These are phyloP conservation scores for Talaromyces sp. DNA, from an alignment of 2,329 filamentous ascomycete genomes.

Conservation along the genomic window DNA sequence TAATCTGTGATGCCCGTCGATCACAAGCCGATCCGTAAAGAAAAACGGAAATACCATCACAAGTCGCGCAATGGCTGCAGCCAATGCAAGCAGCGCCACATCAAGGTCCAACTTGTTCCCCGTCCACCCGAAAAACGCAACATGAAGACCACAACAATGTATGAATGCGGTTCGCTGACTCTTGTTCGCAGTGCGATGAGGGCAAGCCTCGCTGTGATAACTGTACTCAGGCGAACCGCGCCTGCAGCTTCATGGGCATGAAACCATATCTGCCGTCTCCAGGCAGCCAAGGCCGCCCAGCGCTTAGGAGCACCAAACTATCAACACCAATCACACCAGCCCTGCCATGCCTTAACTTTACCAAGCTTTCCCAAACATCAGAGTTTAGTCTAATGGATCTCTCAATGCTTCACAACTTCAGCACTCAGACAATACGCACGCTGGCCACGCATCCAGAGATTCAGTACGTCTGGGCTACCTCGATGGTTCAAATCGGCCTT, in stretches of 20 bases:
- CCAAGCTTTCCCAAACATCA: neutral
- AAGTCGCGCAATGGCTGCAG: slow-evolving; percentile 14
- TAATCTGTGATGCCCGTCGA: neutral
- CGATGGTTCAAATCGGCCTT: slow-evolving; percentile 20
- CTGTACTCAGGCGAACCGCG: slow-evolving; percentile 9
- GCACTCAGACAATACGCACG: slow-evolving; percentile 20
- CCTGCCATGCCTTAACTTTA: neutral
- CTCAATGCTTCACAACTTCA: slow-evolving; percentile 35
- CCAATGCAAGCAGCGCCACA: slow-evolving; percentile 15
- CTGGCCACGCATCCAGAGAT: neutral
- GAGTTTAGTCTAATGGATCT: slow-evolving; percentile 22
- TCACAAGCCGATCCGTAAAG: neutral
- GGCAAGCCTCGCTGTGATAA: slow-evolving; percentile 9
- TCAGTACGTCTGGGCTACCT: slow-evolving; percentile 21
- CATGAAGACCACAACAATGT: neutral
- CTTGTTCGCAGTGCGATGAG: slow-evolving; percentile 10
- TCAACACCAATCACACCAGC: neutral
- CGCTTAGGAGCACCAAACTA: neutral
- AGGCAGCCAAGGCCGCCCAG: neutral
- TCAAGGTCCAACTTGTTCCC: slow-evolving; percentile 10
- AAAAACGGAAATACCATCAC: slow-evolving; percentile 12
- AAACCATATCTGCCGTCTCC: slow-evolving; percentile 6
- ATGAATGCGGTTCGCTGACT: neutral
- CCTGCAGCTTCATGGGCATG: slow-evolving; percentile 11
- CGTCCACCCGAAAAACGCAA: neutral